Conservation (phyloP, 495 filamentous ascomycete species). For the Geoglossum glabrum region DNA sequence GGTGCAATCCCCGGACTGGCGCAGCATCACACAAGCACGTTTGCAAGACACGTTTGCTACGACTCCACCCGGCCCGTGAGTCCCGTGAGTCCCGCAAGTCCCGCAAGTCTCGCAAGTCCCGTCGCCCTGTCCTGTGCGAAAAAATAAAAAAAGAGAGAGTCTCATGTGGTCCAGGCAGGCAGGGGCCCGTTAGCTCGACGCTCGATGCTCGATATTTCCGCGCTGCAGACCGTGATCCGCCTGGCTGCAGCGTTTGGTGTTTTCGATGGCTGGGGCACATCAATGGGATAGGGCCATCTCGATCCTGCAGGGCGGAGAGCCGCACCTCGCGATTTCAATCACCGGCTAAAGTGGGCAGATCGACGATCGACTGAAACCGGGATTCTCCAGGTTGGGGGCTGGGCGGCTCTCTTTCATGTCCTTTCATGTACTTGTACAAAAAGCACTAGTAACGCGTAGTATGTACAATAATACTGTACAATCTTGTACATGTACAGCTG, state of each 20-base stretch:
- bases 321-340: neutral
- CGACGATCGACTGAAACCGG: neutral
- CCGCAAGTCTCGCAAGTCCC: neutral
- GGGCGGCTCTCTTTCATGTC: neutral
- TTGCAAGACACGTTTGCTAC: neutral
- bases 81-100: neutral
- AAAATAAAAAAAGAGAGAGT: too few relatives aligned
- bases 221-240: neutral
- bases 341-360: neutral
- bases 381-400: neutral
- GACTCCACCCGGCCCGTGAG: neutral
- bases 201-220: neutral
- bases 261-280: neutral
- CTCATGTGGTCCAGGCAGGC: neutral
- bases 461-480: too few relatives aligned
- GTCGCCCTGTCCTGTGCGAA: neutral
- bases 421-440: too few relatives aligned
- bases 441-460: too few relatives aligned
- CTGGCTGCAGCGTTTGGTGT: neutral
- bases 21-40: neutral
- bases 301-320: neutral
- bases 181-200: neutral
- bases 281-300: neutral
- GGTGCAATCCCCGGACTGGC: neutral
- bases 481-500: too few relatives aligned